A percentile compares a stretch with the other conserved stretches of the same genome.
phyloP scores from a whole-genome alignment of 2,329 filamentous ascomycete species.

The Anthostomella pinea region DNA sequence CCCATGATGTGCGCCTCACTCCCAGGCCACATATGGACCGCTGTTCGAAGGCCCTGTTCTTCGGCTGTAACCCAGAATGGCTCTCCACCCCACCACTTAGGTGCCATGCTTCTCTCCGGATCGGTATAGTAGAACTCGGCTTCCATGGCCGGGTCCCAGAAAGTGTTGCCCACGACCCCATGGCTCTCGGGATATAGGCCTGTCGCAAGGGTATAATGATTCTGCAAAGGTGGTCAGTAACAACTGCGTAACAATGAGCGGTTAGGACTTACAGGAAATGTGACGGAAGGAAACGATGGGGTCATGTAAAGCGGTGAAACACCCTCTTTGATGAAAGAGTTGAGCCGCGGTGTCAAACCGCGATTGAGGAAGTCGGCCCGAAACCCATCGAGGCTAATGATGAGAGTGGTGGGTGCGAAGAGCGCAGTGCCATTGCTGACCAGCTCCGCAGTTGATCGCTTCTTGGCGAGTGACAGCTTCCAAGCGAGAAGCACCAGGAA shows the following conservation, averaged over 20 bases:
- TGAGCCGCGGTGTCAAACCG: constrained; percentile 78
- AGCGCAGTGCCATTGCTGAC: constrained; percentile 80
- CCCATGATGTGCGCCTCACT: constrained; percentile 80
- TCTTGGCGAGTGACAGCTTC: constrained; percentile 53
- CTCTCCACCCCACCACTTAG: constrained; percentile 94
- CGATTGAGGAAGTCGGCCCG: constrained; percentile 88
- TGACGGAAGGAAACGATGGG: constrained; percentile 93
- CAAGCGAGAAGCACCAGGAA: constrained; percentile 56
- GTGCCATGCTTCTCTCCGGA: constrained; percentile 68
- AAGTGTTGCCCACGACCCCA: constrained; percentile 89
- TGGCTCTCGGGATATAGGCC: constrained; percentile 91
- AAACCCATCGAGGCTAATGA: constrained; percentile 94
- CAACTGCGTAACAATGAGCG: constrained; percentile 13
- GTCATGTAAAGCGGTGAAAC: constrained; percentile 90
- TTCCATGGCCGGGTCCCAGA: constrained; percentile 78
- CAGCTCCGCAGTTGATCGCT: constrained; percentile 34
- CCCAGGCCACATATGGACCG: constrained; percentile 98
- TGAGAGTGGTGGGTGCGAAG: constrained; percentile 87
- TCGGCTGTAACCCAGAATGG: constrained; percentile 94
- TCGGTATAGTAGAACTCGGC: constrained; percentile 89
- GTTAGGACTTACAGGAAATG: constrained; percentile 62
- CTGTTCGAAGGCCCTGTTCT: constrained; percentile 70
- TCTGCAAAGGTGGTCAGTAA: constrained; percentile 34
- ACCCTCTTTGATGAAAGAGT: constrained; percentile 73
- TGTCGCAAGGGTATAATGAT: constrained; percentile 91